Percentiles rank a stretch among this genome's conserved stretches.
Evolutionary conservation across 148 eudicot genomes (phyloP).

Genomic region (Fallopia convolvulus): DNA sequence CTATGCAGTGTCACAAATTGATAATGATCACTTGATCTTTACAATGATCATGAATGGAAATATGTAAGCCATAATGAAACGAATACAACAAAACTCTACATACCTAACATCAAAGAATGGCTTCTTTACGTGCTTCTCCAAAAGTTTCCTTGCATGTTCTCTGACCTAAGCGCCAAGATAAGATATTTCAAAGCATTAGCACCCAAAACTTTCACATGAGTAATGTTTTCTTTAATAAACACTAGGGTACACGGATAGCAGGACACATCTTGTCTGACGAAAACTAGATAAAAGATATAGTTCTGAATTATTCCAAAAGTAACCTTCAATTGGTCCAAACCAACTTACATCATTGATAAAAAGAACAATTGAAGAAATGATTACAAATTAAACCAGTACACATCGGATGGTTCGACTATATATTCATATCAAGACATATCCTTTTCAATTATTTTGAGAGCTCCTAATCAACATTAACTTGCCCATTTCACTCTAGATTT

Average conservation of each 20-base stretch:
- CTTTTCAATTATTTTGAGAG: neutral
- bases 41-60: neutral
- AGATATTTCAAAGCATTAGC: neutral
- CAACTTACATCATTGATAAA: neutral
- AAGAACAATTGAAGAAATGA: neutral
- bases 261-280: neutral
- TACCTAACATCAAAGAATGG: conserved; percentile 90
- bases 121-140: conserved; percentile 80
- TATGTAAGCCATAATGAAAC: neutral
- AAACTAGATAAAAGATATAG: neutral
- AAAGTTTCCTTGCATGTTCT: conserved; percentile 88
- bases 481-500: neutral
- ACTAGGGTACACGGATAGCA: neutral
- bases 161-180: conserved; percentile 49
- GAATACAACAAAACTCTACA: conserved; percentile 1
- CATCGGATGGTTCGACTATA: neutral
- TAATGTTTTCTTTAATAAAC: neutral
- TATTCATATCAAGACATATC: neutral
- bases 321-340: neutral
- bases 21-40: neutral
- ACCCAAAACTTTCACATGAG: neutral
- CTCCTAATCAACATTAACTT: neutral
- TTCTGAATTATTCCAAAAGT: neutral
- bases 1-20: neutral
- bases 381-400: neutral